Base-by-base conservation (phyloP, 768 basidiomycete genomes). In the Phylloporus sp. region DNA sequence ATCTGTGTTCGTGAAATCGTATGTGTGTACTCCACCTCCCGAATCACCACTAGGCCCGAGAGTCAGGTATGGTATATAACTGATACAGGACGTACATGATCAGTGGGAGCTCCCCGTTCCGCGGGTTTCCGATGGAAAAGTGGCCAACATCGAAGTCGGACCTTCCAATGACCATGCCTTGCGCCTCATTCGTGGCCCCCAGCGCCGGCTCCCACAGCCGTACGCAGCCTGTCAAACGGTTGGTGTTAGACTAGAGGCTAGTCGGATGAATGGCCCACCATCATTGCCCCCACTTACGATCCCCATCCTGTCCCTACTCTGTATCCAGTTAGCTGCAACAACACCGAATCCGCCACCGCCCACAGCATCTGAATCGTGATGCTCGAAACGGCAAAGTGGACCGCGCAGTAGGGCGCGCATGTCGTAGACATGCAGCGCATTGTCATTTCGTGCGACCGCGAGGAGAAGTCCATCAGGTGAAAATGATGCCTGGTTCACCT, bases 251-350 rank as follows among this genome's bases (percentile, higher is more conserved):
- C 34, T 32, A 13, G 12, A 15, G 38, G 20, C 39, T 6, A 5
- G 18, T 40, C 27, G 39, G 16, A 39, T 32, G 20, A 13, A 38
- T 11, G 43, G 60, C 77, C 50, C 55, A 85, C 86, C 85, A 60
- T 88, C 86, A 31, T 77, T 72, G 0, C 86, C 85, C 4, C 81
- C 84, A 9, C 79, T 84, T 18, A 83, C 63, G 18, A 87, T 72
- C 5, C 80, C 78, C n/a, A 73, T 55, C 62, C 74, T 66, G 13
- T 58, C 50, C 41, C 69, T 65, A 8, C 67, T 71, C 45, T 79
- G 70, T 13, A 81, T 65, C 85, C 85, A 88, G 41, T 77, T 66
- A 20, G 73, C 71, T 32, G 77, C 72, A 3, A 78, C 72, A 24
- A 85, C 66, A 0, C 84, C 85, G 61, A 70, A 85, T 3, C 54